Percentiles rank a stretch among this genome's conserved stretches.
phyloP scores from a whole-genome alignment of 1,139 yeast species.

The Magnusiomyces paraingens region DNA sequence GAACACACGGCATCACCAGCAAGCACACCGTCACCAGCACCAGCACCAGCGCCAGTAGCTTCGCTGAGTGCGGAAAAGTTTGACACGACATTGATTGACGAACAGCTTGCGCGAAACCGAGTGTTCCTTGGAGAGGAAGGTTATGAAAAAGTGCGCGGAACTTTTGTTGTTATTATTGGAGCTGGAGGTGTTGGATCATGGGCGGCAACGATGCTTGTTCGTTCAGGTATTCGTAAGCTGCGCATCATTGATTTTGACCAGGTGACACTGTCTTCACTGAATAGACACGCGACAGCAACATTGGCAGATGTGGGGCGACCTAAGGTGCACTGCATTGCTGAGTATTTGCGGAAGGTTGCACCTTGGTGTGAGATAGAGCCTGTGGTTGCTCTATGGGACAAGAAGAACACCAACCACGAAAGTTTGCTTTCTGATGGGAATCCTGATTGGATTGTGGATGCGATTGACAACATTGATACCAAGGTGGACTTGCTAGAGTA shows the following conservation, averaged over 20 bases:
- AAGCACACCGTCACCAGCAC: background rate
- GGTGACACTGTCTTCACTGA: constrained; percentile 82
- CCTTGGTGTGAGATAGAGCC: constrained; percentile 90
- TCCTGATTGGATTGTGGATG: constrained; percentile 63
- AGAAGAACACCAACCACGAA: constrained; percentile 38
- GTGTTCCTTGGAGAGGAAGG: constrained; percentile 88
- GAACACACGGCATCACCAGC: too few relatives aligned
- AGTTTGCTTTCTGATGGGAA: constrained; percentile 42
- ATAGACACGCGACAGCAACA: constrained; percentile 90
- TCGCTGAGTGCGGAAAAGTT: constrained; percentile 27
- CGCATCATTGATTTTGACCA: constrained; percentile 92
- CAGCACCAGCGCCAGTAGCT: constrained; percentile 1
- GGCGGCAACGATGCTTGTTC: constrained; percentile 85
- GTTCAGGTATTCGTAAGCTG: constrained; percentile 79
- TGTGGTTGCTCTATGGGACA: constrained; percentile 67
- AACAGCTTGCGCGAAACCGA: constrained; percentile 88
- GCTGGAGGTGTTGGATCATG: constrained; percentile 99
- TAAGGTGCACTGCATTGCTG: constrained; percentile 71
- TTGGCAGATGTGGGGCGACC: constrained; percentile 84
- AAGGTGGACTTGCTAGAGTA: constrained; percentile 81
- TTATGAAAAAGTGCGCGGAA: constrained; percentile 63
- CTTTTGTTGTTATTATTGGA: constrained; percentile 84
- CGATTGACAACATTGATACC: constrained; percentile 93
- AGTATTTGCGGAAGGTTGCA: constrained; percentile 60
- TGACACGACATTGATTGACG: constrained; percentile 73